Evolutionary conservation across 345 rosid genomes (phyloP).

Genomic region (Isatis tinctoria): DNA sequence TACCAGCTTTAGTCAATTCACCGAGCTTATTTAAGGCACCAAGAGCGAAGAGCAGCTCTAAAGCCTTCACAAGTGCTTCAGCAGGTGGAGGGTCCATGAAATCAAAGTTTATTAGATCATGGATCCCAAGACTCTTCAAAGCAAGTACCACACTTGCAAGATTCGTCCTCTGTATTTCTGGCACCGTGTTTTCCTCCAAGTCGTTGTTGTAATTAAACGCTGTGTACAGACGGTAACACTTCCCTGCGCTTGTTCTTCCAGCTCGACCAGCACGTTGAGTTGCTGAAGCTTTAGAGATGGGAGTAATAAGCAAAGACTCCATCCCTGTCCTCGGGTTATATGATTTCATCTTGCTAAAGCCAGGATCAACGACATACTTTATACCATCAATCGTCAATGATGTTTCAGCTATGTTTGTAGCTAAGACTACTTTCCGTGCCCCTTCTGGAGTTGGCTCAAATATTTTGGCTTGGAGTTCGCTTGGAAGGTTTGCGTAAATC

Average conservation of each 20-base stretch:
- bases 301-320: constrained; percentile 90
- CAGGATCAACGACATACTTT: constrained; percentile 91
- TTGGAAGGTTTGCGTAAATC: constrained; percentile 93
- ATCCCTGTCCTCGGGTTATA: constrained; percentile 98
- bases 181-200: constrained; percentile 86
- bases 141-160: constrained; percentile 91
- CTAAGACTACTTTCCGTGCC: constrained; percentile 91
- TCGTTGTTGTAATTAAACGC: constrained; percentile 75
- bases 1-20: constrained; percentile 90
- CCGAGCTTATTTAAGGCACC: constrained; percentile 91
- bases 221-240: constrained; percentile 86
- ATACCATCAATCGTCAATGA: constrained; percentile 94
- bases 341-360: constrained; percentile 92
- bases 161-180: constrained; percentile 94
- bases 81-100: constrained; percentile 99
- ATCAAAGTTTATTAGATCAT: constrained; percentile 84
- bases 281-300: constrained; percentile 95
- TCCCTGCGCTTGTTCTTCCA: constrained; percentile 96
- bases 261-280: constrained; percentile 95
- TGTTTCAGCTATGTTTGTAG: constrained; percentile 98
- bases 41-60: constrained; percentile 80
- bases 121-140: constrained; percentile 97
- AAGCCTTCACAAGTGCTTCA: constrained; percentile 86
- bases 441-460: constrained; percentile 98
- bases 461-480: constrained; percentile 94